Conservation (phyloP, 2,329 filamentous ascomycete species). For the Ceratocystis lukuohia region DNA sequence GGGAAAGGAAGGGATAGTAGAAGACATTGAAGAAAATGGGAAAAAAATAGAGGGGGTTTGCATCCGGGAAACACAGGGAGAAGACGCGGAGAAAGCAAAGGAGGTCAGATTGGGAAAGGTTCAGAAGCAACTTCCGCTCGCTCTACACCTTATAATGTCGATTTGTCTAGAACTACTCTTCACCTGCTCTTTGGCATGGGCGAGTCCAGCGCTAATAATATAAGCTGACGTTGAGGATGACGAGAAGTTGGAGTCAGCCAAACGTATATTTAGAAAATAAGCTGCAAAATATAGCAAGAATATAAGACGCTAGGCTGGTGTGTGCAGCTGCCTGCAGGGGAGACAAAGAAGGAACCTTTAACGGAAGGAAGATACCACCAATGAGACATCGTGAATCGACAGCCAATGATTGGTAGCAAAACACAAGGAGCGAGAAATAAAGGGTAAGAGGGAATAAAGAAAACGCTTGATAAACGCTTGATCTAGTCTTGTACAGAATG, state of each 20-base stretch:
- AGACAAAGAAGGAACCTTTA: neutral
- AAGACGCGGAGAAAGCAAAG: neutral
- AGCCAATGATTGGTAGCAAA: neutral
- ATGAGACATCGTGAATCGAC: constrained; percentile 1
- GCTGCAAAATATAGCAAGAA: neutral
- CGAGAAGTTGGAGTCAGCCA: neutral
- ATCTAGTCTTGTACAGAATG: neutral
- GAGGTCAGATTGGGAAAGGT: neutral
- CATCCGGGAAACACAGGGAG: neutral
- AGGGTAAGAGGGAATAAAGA: neutral
- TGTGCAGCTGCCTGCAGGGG: neutral
- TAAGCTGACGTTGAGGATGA: neutral
- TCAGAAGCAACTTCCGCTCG: neutral
- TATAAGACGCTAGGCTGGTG: neutral
- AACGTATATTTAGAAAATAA: neutral
- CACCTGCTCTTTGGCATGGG: neutral
- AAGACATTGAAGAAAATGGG: neutral
- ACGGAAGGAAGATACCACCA: neutral
- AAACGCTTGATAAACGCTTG: neutral
- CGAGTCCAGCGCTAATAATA: neutral
- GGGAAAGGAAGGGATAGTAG: neutral
- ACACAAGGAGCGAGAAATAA: neutral
- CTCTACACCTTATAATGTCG: no score
- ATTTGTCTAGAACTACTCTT: no score
- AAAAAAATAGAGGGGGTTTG: neutral